These are phyloP conservation scores for Lipomyces spencermartinsiae DNA, from an alignment of 805 yeast genomes.

Conservation along the genomic window DNA sequence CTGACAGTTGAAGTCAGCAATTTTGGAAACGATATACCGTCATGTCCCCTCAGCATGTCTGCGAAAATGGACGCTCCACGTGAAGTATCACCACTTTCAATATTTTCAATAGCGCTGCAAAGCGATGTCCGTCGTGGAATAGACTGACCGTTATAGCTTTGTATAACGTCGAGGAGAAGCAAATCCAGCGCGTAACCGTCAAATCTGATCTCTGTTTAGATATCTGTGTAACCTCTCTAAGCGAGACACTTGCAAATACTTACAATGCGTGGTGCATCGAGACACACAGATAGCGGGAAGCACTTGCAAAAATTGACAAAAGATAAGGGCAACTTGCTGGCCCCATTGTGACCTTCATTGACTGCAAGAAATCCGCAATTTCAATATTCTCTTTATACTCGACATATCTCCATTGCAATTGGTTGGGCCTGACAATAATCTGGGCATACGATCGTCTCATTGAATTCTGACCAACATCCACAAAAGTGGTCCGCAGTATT, in stretches of 20 bases:
- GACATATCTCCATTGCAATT: constrained; percentile 1
- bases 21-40: constrained; percentile 21
- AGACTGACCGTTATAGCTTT: background rate
- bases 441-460: constrained; percentile 29
- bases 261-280: constrained; percentile 37
- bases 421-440: constrained; percentile 12
- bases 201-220: constrained; percentile 16
- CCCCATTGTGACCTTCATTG: background rate
- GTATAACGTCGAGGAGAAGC: constrained; percentile 21
- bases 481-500: constrained; percentile 35
- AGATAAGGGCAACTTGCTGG: constrained; percentile 17
- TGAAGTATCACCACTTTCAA: constrained; percentile 12
- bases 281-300: constrained; percentile 11
- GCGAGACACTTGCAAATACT: constrained; percentile 5
- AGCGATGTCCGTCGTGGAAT: constrained; percentile 15
- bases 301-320: constrained; percentile 7
- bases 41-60: constrained; percentile 12
- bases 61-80: constrained; percentile 12
- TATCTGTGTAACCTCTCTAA: background rate
- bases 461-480: constrained; percentile 18
- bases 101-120: constrained; percentile 7
- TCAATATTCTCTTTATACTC: background rate
- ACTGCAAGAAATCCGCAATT: constrained; percentile 3
- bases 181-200: constrained; percentile 34
- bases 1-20: constrained; percentile 1